Evolutionary conservation across 257 asterid genomes (phyloP).

Genomic region (Nicotiana paniculata): DNA sequence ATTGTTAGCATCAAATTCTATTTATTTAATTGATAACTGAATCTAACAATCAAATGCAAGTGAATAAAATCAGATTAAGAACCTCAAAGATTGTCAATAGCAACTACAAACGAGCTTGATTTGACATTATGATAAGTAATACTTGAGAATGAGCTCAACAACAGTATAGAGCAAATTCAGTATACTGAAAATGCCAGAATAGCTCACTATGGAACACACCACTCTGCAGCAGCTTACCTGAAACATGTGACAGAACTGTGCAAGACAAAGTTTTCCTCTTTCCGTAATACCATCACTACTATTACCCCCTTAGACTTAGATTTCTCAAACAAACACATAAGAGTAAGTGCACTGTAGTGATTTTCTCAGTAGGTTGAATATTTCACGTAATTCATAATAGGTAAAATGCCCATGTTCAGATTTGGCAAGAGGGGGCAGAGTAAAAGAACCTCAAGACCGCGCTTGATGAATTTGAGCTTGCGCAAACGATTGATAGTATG

Average conservation of each 20-base stretch:
- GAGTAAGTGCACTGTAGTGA: neutral
- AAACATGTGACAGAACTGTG: neutral
- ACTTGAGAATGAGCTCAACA: neutral
- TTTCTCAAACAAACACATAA: neutral
- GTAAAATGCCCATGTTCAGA: neutral
- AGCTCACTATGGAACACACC: neutral
- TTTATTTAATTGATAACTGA: neutral
- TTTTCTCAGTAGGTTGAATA: neutral
- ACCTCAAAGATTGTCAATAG: neutral
- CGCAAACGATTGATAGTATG: constrained; percentile 75
- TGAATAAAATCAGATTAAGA: neutral
- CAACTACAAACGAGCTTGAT: neutral
- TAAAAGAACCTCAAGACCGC: constrained; percentile 66
- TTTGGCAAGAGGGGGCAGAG: neutral
- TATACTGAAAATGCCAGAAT: neutral
- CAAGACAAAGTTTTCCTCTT: neutral
- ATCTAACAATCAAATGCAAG: neutral
- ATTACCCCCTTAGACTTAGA: neutral
- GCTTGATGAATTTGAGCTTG: constrained; percentile 47
- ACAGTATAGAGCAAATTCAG: neutral
- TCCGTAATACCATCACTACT: neutral
- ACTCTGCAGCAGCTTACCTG: neutral
- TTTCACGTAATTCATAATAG: neutral
- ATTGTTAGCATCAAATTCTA: neutral
- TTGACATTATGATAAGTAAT: neutral